Evolutionary conservation across 805 yeast genomes (phyloP).

Genomic region (Saturnispora kantuleensis): DNA sequence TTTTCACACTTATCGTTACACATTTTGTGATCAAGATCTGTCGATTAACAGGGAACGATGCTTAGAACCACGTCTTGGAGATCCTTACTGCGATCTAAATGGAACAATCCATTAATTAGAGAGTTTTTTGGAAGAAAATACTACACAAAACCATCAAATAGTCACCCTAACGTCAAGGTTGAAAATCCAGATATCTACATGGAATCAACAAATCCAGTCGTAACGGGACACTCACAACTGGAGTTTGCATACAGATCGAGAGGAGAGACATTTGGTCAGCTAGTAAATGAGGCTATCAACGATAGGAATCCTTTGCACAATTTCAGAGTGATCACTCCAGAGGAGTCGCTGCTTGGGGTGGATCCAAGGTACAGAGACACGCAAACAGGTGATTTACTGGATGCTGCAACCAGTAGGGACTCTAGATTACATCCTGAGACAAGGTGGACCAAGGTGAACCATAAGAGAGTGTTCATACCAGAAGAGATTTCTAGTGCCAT

Average conservation of each 20-base stretch:
- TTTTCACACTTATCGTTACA: too few relatives aligned
- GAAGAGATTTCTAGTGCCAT: conserved; percentile 45
- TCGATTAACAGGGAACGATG: too few relatives aligned
- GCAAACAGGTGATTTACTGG: conserved; percentile 23
- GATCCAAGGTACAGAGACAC: conserved; percentile 26
- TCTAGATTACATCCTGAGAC: conserved; percentile 54
- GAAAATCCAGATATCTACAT: conserved; percentile 19
- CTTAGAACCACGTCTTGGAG: neutral
- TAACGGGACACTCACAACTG: conserved; percentile 18
- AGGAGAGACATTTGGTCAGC: conserved; percentile 34
- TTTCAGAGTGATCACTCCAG: conserved; percentile 29
- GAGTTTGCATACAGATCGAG: conserved; percentile 29
- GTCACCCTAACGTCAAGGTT: conserved; percentile 4
- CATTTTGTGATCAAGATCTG: too few relatives aligned
- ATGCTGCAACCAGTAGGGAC: conserved; percentile 37
- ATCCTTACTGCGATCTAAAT: neutral
- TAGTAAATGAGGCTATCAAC: conserved; percentile 30
- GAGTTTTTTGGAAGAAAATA: neutral
- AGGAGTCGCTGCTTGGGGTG: conserved; percentile 26
- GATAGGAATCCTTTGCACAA: conserved; percentile 26
- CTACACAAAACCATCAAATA: neutral
- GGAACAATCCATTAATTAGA: neutral
- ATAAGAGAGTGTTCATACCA: conserved; percentile 47
- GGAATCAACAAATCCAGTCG: conserved; percentile 15
- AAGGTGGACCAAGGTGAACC: conserved; percentile 42